phyloP scores from a whole-genome alignment of 2,329 filamentous ascomycete genomes.

The Colletotrichum spinosum region DNA sequence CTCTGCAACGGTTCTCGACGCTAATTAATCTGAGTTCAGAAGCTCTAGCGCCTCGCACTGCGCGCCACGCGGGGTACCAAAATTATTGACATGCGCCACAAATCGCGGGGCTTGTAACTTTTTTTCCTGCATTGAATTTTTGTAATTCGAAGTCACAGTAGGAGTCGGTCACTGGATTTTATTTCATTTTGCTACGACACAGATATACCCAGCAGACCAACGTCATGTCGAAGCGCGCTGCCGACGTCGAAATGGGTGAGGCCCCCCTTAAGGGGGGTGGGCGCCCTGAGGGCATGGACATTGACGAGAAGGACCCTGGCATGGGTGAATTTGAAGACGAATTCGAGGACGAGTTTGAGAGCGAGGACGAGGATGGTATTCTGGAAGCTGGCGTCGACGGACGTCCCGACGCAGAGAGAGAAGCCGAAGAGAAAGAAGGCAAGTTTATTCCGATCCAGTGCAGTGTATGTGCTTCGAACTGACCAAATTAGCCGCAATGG shows the following conservation, averaged over 20 bases:
- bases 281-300: conserved; percentile 73
- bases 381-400: conserved; percentile 95
- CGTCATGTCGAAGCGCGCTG: conserved; percentile 71
- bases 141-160: conserved; percentile 2
- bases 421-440: conserved; percentile 86
- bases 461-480: background rate
- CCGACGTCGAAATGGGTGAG: conserved; percentile 60
- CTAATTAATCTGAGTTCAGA: background rate
- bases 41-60: no score
- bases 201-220: background rate
- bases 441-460: conserved; percentile 35
- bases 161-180: background rate
- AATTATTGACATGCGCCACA: conserved; percentile 23
- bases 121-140: conserved; percentile 25
- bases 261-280: conserved; percentile 70
- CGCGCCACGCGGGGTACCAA: conserved; percentile 35
- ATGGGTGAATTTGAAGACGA: conserved; percentile 94
- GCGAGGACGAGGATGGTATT: conserved; percentile 89
- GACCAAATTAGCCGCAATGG: conserved; percentile 76
- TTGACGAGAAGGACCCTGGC: conserved; percentile 65
- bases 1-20: background rate
- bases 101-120: conserved; percentile 34
- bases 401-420: conserved; percentile 89
- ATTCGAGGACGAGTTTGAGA: conserved; percentile 93
- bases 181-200: background rate